phyloP scores from a whole-genome alignment of 2,329 filamentous ascomycete genomes.

The Sclerotinia trifoliorum region DNA sequence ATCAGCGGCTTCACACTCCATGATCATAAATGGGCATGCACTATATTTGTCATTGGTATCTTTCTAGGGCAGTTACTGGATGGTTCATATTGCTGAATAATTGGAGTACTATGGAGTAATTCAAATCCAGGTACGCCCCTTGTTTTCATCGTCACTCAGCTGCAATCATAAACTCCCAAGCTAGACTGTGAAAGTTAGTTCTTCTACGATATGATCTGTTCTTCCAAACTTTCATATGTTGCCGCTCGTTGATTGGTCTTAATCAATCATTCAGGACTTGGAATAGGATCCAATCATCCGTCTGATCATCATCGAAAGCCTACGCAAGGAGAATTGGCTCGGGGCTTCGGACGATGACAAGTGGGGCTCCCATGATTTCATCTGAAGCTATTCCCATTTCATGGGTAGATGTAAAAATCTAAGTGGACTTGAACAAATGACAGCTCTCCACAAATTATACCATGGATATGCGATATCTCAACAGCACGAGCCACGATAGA shows the following conservation, averaged over 20 bases:
- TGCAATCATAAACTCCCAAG: not conserved
- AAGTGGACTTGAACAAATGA: constrained; percentile 10
- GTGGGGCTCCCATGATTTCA: not conserved
- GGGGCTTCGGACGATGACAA: not conserved
- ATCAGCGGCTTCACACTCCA: not conserved
- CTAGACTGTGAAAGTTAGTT: not conserved
- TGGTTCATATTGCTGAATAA: not conserved
- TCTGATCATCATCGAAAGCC: not conserved
- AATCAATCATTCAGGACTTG: not conserved
- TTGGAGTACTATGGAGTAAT: not conserved
- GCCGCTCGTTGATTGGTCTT: not conserved
- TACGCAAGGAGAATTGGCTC: not conserved
- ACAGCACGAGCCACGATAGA: constrained; percentile 4
- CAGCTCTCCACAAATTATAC: constrained; percentile 11
- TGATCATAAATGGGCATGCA: not conserved
- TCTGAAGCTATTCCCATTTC: constrained; percentile 23
- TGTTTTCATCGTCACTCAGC: not conserved
- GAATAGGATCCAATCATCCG: not conserved
- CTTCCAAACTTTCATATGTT: not conserved
- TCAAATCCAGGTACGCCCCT: not conserved
- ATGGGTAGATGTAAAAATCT: constrained; percentile 17
- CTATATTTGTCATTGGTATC: not conserved
- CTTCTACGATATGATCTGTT: not conserved
- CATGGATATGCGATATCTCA: constrained; percentile 1
- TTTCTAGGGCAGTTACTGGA: not conserved